These are phyloP conservation scores for Castanea mollissima DNA, from an alignment of 306 rosid genomes.

Conservation along the genomic window DNA sequence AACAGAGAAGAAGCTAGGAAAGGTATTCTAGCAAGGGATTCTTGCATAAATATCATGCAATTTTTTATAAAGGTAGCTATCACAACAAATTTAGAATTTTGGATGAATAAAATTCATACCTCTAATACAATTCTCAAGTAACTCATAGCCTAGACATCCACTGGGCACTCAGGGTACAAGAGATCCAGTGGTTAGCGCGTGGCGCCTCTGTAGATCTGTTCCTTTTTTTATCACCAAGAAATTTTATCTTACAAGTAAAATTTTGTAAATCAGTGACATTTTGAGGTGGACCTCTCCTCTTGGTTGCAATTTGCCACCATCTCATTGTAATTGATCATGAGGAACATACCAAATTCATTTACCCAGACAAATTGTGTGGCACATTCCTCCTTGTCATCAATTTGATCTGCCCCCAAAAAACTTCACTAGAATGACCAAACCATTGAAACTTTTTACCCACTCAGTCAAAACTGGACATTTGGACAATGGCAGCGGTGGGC, in stretches of 20 bases:
- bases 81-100: neutral
- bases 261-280: neutral
- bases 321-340: neutral
- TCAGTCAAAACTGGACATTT: neutral
- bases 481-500: neutral
- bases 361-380: neutral
- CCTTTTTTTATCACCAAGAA: neutral
- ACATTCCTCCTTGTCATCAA: slow-evolving; percentile 13
- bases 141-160: neutral
- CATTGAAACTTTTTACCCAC: neutral
- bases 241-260: neutral
- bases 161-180: neutral
- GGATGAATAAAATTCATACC: neutral
- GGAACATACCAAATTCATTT: neutral
- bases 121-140: neutral
- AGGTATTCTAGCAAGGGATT: neutral
- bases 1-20: neutral
- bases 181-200: neutral
- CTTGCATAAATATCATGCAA: neutral
- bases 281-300: neutral
- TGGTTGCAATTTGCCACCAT: too few relatives aligned
- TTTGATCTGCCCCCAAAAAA: neutral
- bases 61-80: neutral
- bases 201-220: neutral
- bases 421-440: neutral